phyloP scores from a whole-genome alignment of 2,329 filamentous ascomycete species.

The Mariannaea sp. region DNA sequence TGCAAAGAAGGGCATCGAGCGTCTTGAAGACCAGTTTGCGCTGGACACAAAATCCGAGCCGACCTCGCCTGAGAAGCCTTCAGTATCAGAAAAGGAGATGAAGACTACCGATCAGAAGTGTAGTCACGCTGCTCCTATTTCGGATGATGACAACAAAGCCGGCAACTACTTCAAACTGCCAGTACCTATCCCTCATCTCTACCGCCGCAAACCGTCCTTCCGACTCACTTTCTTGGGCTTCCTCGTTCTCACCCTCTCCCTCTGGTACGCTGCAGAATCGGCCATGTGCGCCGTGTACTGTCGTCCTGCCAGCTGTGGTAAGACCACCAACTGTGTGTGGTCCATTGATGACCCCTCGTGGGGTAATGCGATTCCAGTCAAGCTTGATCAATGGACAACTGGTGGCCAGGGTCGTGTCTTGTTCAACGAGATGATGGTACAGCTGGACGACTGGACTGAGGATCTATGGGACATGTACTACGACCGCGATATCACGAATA shows the following conservation, averaged over 20 bases:
- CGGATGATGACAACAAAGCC: conserved; percentile 16
- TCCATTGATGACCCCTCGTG: conserved; percentile 63
- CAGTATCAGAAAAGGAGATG: conserved; percentile 22
- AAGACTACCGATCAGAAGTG: conserved; percentile 16
- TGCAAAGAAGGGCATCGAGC: conserved; percentile 62
- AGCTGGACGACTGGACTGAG: conserved; percentile 52
- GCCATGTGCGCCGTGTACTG: conserved; percentile 60
- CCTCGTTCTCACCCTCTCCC: conserved; percentile 46
- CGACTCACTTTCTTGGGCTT: conserved; percentile 56
- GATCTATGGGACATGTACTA: conserved; percentile 54
- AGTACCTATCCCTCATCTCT: conserved; percentile 50
- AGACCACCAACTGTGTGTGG: conserved; percentile 55
- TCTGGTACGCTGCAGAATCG: conserved; percentile 62
- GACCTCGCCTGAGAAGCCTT: neutral
- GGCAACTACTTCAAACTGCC: conserved; percentile 49
- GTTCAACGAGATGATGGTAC: conserved; percentile 46
- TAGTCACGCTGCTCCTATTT: conserved; percentile 25
- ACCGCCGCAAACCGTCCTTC: conserved; percentile 49
- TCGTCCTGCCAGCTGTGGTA: conserved; percentile 56
- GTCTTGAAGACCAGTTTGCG: conserved; percentile 58
- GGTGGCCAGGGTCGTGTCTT: conserved; percentile 54
- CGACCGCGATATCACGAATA: conserved; percentile 51
- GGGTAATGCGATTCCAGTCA: conserved; percentile 64
- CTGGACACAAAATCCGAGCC: conserved; percentile 38
- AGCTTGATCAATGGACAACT: conserved; percentile 65